Percentiles rank a stretch among this genome's conserved stretches.
These are phyloP conservation scores for Dipteronia sinensis DNA, from an alignment of 345 rosid species.

Conservation along the genomic window DNA sequence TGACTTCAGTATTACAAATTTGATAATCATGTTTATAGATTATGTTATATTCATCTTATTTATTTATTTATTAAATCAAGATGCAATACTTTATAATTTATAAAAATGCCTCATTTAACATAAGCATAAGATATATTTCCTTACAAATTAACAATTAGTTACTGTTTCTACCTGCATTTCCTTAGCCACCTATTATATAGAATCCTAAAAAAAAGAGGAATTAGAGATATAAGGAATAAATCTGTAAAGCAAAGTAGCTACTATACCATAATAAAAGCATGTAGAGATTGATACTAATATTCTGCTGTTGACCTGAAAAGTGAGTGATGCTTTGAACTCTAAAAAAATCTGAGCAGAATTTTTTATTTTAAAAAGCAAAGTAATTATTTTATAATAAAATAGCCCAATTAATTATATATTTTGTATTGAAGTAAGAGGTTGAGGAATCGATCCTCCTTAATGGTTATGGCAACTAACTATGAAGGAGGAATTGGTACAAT, in stretches of 20 bases:
- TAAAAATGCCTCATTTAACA: not conserved
- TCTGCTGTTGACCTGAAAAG: not conserved
- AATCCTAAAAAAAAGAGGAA: not conserved
- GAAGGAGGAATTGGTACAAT: too few relatives aligned
- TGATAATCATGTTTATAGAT: too few relatives aligned
- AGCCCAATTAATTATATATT: too few relatives aligned
- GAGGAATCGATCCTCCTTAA: too few relatives aligned
- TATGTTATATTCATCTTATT: not conserved
- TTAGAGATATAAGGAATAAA: not conserved
- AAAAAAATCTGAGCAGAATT: too few relatives aligned
- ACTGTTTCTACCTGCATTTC: not conserved
- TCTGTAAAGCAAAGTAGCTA: not conserved
- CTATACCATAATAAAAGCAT: not conserved
- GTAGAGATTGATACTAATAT: not conserved
- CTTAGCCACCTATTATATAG: not conserved
- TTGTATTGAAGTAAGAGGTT: too few relatives aligned
- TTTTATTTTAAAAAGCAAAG: not conserved
- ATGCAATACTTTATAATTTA: not conserved
- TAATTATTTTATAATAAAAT: too few relatives aligned
- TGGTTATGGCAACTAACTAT: too few relatives aligned
- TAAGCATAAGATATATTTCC: not conserved
- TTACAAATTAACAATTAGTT: not conserved
- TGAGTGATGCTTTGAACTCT: not conserved
- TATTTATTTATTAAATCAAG: too few relatives aligned
- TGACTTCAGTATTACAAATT: too few relatives aligned